These are phyloP conservation scores for Stagonosporopsis chrysanthemi DNA, from an alignment of 2,329 filamentous ascomycete species.

Conservation along the genomic window DNA sequence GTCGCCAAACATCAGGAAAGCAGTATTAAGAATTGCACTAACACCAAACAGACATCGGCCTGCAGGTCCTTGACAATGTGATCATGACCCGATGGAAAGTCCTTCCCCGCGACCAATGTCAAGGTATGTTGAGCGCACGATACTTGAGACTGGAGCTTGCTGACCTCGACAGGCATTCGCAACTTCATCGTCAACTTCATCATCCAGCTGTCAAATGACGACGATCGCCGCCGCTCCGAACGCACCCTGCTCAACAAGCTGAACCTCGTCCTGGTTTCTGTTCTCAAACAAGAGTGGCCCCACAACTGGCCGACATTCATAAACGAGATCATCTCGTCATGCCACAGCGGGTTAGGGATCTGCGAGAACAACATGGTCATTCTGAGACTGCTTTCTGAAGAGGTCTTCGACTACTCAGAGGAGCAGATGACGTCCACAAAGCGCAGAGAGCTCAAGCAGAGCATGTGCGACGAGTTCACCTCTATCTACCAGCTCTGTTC, in stretches of 20 bases:
- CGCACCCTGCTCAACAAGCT: conserved; percentile 96
- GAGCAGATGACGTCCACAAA: conserved; percentile 99
- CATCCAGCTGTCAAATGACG: conserved; percentile 88
- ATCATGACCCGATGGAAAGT: conserved; percentile 99
- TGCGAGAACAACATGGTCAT: conserved; percentile 99
- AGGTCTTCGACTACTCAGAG: conserved; percentile 98
- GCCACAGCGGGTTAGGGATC: conserved; percentile 92
- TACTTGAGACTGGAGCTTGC: conserved; percentile 1
- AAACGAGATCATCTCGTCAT: conserved; percentile 98
- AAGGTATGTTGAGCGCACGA: conserved; percentile 65
- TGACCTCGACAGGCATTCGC: conserved; percentile 75
- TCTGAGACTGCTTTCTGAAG: conserved; percentile 90
- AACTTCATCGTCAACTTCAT: conserved; percentile 99
- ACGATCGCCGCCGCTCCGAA: conserved; percentile 84
- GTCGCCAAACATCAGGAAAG: conserved; percentile 20
- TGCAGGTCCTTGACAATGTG: conserved; percentile 97
- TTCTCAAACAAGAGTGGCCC: conserved; percentile 99
- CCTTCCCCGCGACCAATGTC: conserved; percentile 91
- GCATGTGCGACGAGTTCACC: conserved; percentile 98
- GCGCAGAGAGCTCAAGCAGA: conserved; percentile 94
- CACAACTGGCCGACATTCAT: conserved; percentile 99
- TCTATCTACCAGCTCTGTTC: conserved; percentile 98
- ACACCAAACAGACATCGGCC: conserved; percentile 74
- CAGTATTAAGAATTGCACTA: conserved; percentile 35
- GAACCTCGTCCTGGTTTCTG: conserved; percentile 95